These are phyloP conservation scores for Aureobasidium uvarum DNA, from an alignment of 2,329 filamentous ascomycete species.

Conservation along the genomic window DNA sequence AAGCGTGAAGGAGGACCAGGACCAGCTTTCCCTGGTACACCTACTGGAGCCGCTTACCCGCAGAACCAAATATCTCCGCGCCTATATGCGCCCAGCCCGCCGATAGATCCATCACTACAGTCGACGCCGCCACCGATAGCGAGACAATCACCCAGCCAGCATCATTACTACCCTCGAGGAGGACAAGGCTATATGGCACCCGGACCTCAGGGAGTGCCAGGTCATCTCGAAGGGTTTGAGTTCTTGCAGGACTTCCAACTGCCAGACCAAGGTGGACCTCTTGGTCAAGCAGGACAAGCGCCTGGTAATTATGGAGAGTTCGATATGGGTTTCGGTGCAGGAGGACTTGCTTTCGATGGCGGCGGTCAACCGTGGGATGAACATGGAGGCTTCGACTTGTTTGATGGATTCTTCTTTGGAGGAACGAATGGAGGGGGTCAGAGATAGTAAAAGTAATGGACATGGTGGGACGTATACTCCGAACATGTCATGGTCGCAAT, in stretches of 20 bases:
- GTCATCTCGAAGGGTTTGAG: constrained; percentile 42
- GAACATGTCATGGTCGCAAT: background rate
- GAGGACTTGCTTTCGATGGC: constrained; percentile 39
- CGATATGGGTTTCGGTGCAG: constrained; percentile 57
- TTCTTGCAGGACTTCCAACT: constrained; percentile 53
- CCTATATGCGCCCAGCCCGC: constrained; percentile 5
- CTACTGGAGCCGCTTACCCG: background rate
- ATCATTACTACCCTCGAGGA: constrained; percentile 16
- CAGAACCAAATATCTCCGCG: constrained; percentile 22
- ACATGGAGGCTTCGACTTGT: constrained; percentile 46
- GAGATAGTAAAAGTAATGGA: background rate
- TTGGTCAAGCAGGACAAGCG: constrained; percentile 23
- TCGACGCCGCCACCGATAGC: constrained; percentile 5
- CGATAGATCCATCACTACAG: constrained; percentile 25
- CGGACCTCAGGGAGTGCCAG: constrained; percentile 3
- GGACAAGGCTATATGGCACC: constrained; percentile 6
- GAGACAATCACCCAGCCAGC: constrained; percentile 21
- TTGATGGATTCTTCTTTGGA: constrained; percentile 72
- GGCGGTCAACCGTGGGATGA: constrained; percentile 57
- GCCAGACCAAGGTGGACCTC: constrained; percentile 1
- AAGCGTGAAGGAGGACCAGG: constrained; percentile 20
- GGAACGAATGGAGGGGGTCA: constrained; percentile 35
- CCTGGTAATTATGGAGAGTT: constrained; percentile 54
- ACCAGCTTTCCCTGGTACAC: constrained; percentile 11
- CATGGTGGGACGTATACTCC: background rate